Percentiles rank a stretch among this genome's conserved stretches.
These are phyloP conservation scores for Rhizoclosmatium sp. DNA, from an alignment of 192 early-diverging fungal species.

Conservation along the genomic window DNA sequence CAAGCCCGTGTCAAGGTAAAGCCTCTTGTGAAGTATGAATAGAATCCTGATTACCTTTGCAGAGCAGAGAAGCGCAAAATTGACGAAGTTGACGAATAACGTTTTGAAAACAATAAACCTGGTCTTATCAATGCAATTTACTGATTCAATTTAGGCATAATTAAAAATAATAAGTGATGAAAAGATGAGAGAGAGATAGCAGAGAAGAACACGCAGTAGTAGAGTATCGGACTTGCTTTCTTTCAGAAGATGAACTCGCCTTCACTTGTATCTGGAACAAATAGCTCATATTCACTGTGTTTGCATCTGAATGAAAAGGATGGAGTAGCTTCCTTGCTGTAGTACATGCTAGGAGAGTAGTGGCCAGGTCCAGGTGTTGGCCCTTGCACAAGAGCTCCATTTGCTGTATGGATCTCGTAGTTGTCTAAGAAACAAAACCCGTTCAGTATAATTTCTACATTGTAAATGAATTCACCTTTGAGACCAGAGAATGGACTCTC, in stretches of 20 bases:
- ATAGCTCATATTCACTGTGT: conserved; percentile 65
- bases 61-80: neutral
- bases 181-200: neutral
- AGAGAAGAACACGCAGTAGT: neutral
- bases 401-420: conserved; percentile 46
- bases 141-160: too few species aligned
- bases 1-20: conserved; percentile 18
- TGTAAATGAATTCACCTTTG: conserved; percentile 17
- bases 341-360: conserved; percentile 57
- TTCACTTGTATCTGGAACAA: conserved; percentile 58
- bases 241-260: conserved; percentile 58
- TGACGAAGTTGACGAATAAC: neutral
- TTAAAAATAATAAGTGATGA: conserved; percentile 12
- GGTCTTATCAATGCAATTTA: neutral
- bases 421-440: conserved; percentile 30
- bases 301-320: conserved; percentile 64
- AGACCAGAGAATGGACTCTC: conserved; percentile 49
- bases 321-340: conserved; percentile 53
- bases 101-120: neutral
- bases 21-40: too few species aligned
- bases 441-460: neutral
- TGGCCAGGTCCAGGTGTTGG: conserved; percentile 64
- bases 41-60: too few species aligned
- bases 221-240: neutral
- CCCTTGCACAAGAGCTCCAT: conserved; percentile 39